Base-by-base conservation (phyloP, 805 yeast genomes). In the Monosporozyma aerobia region DNA sequence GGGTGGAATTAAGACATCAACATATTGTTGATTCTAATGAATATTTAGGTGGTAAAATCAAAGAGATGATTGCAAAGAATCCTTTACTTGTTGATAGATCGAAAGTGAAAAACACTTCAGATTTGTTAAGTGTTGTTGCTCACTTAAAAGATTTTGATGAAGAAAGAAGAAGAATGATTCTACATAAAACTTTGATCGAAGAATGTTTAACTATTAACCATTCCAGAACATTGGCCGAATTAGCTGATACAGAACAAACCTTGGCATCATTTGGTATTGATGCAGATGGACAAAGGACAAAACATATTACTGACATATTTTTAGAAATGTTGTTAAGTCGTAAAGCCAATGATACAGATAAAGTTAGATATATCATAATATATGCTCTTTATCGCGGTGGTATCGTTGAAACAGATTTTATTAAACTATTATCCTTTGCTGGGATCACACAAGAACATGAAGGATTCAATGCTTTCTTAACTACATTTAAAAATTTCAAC, bases 301-400 rank as follows among this genome's bases (percentile, higher is more conserved):
- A 79, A 58, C 75, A 77, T 50, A 69, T 87, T 25, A 82, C 85
- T 33, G 85, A 81, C 50, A 80, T 78, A 37, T 69, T 90, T 52
- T 72, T 90, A 30, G 74, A 70, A 3, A 63, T 82, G 23, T 71
- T 92, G 23, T 70, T 74, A 0, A 69, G 78, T 45, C 73, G 71
- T 27, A 74, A 71, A 44, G 73, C 81, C 45, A 79, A 73, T 30
- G 73, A 75, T 53, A 77, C 77, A 16, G 95, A 88, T 62, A 88
- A 88, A 63, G 72, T 89, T 52, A 77, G 99, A 54, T 71, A 86
- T 30, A 78, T 94, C 13, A 72, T 87, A 22, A 69, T 86, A 1
- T 94, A 94, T 67, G 84, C 88, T 0, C 66, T 90, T 30, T 85
- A 82, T 64, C 77, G 98, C 58, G 92, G 90, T 3, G 96, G 97